Conservation (phyloP, 2,329 filamentous ascomycete genomes). For the Colletotrichum echinochloae region DNA sequence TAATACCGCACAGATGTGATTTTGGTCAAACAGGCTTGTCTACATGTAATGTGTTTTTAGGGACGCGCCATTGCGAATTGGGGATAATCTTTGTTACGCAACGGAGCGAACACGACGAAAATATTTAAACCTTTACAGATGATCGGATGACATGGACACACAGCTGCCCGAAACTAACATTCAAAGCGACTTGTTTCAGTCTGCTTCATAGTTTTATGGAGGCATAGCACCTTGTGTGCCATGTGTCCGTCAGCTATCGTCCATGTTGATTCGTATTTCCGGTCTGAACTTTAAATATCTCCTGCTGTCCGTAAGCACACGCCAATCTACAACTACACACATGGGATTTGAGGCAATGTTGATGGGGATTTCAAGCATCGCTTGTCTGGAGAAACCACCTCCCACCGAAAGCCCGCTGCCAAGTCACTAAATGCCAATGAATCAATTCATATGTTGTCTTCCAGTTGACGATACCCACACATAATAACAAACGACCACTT, state of each 20-base stretch:
- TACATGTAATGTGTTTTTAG: too few species aligned
- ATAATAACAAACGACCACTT: background rate
- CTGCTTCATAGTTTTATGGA: background rate
- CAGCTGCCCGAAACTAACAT: background rate
- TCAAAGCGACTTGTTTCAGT: background rate
- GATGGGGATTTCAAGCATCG: accelerated
- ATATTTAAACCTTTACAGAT: background rate
- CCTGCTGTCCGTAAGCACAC: background rate
- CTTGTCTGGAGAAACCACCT: background rate
- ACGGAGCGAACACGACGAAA: background rate
- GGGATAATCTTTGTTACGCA: too few species aligned
- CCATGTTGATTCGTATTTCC: background rate
- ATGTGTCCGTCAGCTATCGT: background rate
- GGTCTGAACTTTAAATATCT: background rate
- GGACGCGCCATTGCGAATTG: too few species aligned
- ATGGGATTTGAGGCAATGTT: background rate
- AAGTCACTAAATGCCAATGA: too few species aligned
- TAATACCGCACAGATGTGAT: too few species aligned
- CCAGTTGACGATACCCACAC: background rate
- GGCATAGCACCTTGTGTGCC: too few species aligned
- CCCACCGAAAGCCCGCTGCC: background rate
- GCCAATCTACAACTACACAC: background rate
- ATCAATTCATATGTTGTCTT: background rate
- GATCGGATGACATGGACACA: background rate
- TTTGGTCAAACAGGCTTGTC: background rate